A percentile compares a stretch with the other conserved stretches of the same genome.
phyloP scores from a whole-genome alignment of 441 rosid genomes.

The Croton setiger region DNA sequence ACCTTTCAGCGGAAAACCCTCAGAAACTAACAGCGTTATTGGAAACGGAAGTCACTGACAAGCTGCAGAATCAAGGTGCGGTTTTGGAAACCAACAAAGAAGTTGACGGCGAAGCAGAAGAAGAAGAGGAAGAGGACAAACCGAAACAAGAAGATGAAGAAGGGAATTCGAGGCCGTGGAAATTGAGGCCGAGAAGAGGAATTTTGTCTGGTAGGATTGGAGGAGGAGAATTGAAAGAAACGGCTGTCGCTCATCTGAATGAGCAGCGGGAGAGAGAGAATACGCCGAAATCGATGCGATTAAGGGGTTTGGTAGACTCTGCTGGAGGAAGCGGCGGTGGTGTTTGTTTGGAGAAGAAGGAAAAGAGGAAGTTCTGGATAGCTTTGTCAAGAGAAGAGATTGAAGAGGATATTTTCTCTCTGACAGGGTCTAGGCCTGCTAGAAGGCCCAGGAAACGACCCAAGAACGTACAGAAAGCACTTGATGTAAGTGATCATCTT shows the following conservation, averaged over 20 bases:
- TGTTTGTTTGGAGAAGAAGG: conserved; percentile 45
- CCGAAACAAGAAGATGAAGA: conserved; percentile 33
- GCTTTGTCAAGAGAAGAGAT: conserved; percentile 76
- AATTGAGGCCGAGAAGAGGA: conserved; percentile 72
- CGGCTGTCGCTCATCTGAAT: conserved; percentile 19
- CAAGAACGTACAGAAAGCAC: conserved; percentile 62
- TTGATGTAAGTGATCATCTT: conserved; percentile 51
- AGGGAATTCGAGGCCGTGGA: conserved; percentile 66
- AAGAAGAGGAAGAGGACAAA: conserved; percentile 29
- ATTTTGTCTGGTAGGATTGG: conserved; percentile 14
- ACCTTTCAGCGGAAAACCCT: conserved; percentile 18
- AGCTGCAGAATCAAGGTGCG: conserved; percentile 13
- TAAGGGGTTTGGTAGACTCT: conserved; percentile 51
- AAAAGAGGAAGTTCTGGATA: conserved; percentile 68
- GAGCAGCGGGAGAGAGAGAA: conserved; percentile 27
- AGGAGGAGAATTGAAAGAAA: conserved; percentile 23
- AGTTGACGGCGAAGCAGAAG: conserved; percentile 28
- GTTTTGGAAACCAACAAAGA: conserved; percentile 17
- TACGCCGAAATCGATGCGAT: conserved; percentile 50
- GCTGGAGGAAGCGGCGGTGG: conserved; percentile 40
- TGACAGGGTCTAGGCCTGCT: conserved; percentile 77
- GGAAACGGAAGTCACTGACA: conserved; percentile 8
- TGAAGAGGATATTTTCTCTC: conserved; percentile 76
- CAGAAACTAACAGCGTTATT: conserved; percentile 18
- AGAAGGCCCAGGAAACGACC: conserved; percentile 73